Base-by-base conservation (phyloP, 2,329 filamentous ascomycete species). In the Lachnellula occidentalis region DNA sequence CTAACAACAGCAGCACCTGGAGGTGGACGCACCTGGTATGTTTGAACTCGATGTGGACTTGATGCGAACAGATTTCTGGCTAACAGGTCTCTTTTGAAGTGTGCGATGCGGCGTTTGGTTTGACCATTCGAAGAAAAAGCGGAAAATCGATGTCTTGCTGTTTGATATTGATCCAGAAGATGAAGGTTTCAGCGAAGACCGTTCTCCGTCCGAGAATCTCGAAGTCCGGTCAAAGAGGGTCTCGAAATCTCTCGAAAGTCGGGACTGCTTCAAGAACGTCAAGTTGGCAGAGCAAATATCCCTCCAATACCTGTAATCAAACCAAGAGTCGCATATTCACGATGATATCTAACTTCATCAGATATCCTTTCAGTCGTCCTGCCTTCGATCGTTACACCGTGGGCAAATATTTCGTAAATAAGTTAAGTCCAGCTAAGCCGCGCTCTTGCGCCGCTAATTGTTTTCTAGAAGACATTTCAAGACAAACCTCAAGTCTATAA, bases 11-110 rank as follows among this genome's bases (percentile, higher is more conserved):
- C 22, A 5, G 37, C 39, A 24, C 37, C 22, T 43, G 49, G 49
- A 31, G 49, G 49, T 45, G 49, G 49, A 14, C 39, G 41, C 12
- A n/a, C 34, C 21, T 51, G 49, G 49, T 51, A 45, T 43, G 37
- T 45, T 4, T 45, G 24, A 39, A 14, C 36, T 39, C 36, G 36
- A 4, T 24, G 9, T 31, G 15, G 6, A 21, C 45, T 24, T 17
- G 21, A 14, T 14, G 9, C 22, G 22, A 17, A n/a, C n/a, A 31
- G 8, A 2, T 2, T n/a, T 14, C 36, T 39, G 24, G 19, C 45
- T 27, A 27, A 31, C 4, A 47, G 21, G 21, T 24, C 5, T 15
- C 15, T 22, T 27, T 31, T 39, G 36, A 39, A 39, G 36, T 39
- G 36, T 11, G 5, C 36, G 14, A 39, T 39, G 36, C 36, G 14